A percentile compares a stretch with the other conserved stretches of the same genome.
Conservation (phyloP, 805 yeast species). For the Lipomyces sp. region DNA sequence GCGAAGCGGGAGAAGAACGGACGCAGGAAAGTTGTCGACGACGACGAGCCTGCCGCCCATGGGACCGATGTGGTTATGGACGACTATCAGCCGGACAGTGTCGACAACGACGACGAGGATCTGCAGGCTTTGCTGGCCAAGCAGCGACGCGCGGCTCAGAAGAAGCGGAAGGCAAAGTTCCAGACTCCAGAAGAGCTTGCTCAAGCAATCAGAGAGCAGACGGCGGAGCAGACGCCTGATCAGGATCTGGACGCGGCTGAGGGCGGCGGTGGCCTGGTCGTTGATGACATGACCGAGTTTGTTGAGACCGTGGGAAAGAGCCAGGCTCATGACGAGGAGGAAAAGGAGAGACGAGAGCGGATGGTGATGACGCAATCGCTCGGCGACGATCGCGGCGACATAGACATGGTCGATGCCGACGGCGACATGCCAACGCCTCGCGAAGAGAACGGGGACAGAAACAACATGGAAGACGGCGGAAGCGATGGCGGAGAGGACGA, state of each 20-base stretch:
- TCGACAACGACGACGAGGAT: constrained; percentile 40
- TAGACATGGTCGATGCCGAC: constrained; percentile 14
- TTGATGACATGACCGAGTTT: constrained; percentile 46
- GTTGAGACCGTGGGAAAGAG: constrained; percentile 27
- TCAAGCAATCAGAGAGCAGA: constrained; percentile 34
- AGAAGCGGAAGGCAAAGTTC: constrained; percentile 24
- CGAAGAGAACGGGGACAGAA: constrained; percentile 21
- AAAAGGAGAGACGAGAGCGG: constrained; percentile 8
- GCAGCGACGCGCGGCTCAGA: constrained; percentile 37
- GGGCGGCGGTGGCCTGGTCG: constrained; percentile 35
- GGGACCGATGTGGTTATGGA: constrained; percentile 37
- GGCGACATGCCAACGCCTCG: constrained; percentile 8
- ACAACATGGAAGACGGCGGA: not conserved
- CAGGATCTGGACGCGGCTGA: constrained; percentile 21
- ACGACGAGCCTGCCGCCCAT: constrained; percentile 34
- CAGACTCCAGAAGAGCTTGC: constrained; percentile 32
- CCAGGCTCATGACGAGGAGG: constrained; percentile 11
- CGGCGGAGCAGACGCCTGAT: constrained; percentile 25
- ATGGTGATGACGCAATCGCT: constrained; percentile 1
- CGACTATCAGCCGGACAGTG: constrained; percentile 33
- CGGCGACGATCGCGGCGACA: not conserved
- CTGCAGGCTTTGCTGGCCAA: constrained; percentile 37
- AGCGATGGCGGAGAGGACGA: constrained; percentile 15
- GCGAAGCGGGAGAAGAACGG: constrained; percentile 42
- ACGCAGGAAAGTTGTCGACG: constrained; percentile 38